Evolutionary conservation across 2,329 filamentous ascomycete genomes (phyloP), one percentile per base, ranked within the genome.

Genomic region (Bisporella sp.): DNA sequence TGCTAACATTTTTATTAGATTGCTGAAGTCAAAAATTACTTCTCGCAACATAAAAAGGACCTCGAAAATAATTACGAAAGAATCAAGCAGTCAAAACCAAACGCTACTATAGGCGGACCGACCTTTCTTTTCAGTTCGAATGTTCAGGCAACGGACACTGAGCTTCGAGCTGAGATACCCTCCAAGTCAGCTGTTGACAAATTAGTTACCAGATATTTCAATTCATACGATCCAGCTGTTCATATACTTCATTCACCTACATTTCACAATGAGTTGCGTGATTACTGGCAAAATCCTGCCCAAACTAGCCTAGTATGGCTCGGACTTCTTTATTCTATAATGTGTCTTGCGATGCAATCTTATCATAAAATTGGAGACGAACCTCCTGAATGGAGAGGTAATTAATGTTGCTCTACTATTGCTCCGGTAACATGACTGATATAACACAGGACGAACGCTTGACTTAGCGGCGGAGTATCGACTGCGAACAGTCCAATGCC

Each of bases 21-120:
- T 56, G 77, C 88, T 7, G 93, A 99, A 71, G 92, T 99, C 30
- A 95, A 92, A 65, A 91, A 85, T 59, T 96, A 93, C 70, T 97
- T 95, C 62, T 71, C 72, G 13, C 81, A 78, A 35, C 89, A 96
- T 69, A 95, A 93, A 67, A 91, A 93, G 64, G 90, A 96, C 57
- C 77, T 92, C 53, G 89, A 95, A 64, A 84, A 83, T 52, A 90
- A 91, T 59, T 82, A 89, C 59, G 82, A 87, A 60, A 85, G 82
- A 60, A 82, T 95, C 47, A 79, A 84, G 64, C 80, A 81, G 42
- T 81, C 81, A 39, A 89, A 86, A 60, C 76, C 83, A 12, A 71
- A 71, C 31, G 71, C 73, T 2, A 76, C 79, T 31, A 72, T 71
- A 37, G 81, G 82, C 51, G 87, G 86, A 1, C 87, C 87, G 1